Evolutionary conservation across 2,329 filamentous ascomycete species (phyloP), one percentile per base, ranked within the genome.

Genomic region (Fusarium neocosmosporiellum): DNA sequence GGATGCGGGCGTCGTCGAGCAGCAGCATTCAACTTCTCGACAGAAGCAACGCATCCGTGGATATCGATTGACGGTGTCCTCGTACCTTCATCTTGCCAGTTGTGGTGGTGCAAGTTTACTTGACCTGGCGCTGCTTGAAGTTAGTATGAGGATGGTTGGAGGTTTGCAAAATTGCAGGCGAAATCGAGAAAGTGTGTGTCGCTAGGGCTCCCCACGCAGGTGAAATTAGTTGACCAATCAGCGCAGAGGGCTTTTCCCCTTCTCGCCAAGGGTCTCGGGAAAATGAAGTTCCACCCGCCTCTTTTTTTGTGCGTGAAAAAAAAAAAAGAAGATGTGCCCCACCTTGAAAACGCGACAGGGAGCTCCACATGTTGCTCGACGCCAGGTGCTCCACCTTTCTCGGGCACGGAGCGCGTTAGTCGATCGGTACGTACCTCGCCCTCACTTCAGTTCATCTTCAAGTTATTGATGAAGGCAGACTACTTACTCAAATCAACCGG

Each of bases 51-150:
- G 31, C 53, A 36, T 58, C 59, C 41, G 34, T 16, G 1, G 39
- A 9, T 16, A 27, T 67, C 41, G 59, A 69, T 66, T 65, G 61
- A 16, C 16, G 27, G 48, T 65, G 43, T 55, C 53, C 48, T 66
- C 83, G 69, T 84, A 85, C 84, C 84, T 85, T 85, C 84, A 85
- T 85, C 79, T 83, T 85, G 84, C 83, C 83, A 81, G 83, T 79
- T 81, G 81, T 81, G 80, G 78, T 83, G 83, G 81, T 84, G 80
- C 82, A 84, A 84, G 81, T 81, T 80, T 77, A 73, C 77, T 78
- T 82, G 78, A 80, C 82, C 83, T 83, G 82, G 83, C 82, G 46
- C 81, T 82, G 82, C 79, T 80, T 73, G 80, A 82, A 81, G 82
- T 81, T 79, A 77, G 80, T 78, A 61, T 46, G 80, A 75, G 77